These are phyloP conservation scores for Punctularia strigosozonata DNA, from an alignment of 768 basidiomycete genomes.

Conservation along the genomic window DNA sequence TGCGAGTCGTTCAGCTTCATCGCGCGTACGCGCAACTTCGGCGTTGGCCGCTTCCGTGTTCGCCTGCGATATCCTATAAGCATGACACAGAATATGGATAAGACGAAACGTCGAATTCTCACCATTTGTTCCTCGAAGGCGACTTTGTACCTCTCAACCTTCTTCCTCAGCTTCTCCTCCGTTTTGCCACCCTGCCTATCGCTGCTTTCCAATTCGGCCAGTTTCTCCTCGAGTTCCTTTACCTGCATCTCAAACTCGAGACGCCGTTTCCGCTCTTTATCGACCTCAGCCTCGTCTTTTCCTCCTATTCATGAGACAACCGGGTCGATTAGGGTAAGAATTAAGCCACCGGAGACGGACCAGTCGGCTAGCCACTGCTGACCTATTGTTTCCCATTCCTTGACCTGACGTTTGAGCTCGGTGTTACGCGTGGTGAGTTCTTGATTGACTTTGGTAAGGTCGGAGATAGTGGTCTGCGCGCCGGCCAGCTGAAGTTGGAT, in stretches of 20 bases:
- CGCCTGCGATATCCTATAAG: constrained; percentile 12
- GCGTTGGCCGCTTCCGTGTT: constrained; percentile 32
- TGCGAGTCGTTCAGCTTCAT: constrained; percentile 29
- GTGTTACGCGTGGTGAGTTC: constrained; percentile 44
- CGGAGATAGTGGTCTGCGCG: constrained; percentile 35
- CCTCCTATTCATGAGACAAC: too few relatives aligned
- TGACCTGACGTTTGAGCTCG: constrained; percentile 51
- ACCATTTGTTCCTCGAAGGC: constrained; percentile 13
- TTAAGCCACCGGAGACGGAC: too few relatives aligned
- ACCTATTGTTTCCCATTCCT: constrained; percentile 59
- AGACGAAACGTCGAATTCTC: constrained; percentile 1
- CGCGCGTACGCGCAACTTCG: constrained; percentile 30
- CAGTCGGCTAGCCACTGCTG: too few relatives aligned
- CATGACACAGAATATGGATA: neutral
- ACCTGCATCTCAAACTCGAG: constrained; percentile 45
- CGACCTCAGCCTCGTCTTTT: constrained; percentile 50
- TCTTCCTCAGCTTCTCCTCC: constrained; percentile 20
- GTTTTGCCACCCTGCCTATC: constrained; percentile 16
- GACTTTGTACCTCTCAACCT: constrained; percentile 15
- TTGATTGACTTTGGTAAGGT: constrained; percentile 43
- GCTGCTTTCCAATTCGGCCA: constrained; percentile 18
- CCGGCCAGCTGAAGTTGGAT: constrained; percentile 46
- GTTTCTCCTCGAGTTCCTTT: constrained; percentile 28
- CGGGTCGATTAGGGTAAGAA: too few relatives aligned
- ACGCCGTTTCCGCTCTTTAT: constrained; percentile 39